A percentile compares a stretch with the other conserved stretches of the same genome.
Conservation (phyloP, 371 early-diverging fungal species). For the Mortierella sp. region DNA sequence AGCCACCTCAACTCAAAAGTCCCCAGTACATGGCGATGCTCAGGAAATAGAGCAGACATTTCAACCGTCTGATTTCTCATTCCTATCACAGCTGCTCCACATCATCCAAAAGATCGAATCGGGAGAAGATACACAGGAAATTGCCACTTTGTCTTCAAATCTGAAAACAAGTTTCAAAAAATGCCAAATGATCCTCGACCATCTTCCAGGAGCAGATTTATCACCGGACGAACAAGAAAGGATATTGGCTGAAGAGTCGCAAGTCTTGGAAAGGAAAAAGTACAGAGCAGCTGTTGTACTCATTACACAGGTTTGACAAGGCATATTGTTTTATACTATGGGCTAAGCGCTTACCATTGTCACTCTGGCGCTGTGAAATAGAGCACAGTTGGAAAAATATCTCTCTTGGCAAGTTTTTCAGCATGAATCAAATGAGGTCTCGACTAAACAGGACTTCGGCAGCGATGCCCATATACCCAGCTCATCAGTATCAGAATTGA, state of each 20-base stretch:
- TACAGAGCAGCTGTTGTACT: constrained; percentile 7
- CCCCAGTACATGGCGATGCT: background rate
- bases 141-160: constrained; percentile 44
- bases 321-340: background rate
- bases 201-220: constrained; percentile 55
- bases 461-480: background rate
- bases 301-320: background rate
- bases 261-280: constrained; percentile 44
- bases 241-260: constrained; percentile 38
- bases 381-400: constrained; percentile 16
- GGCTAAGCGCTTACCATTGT: constrained; percentile 3
- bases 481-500: background rate
- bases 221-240: constrained; percentile 53
- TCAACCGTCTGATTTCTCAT: constrained; percentile 56
- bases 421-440: background rate
- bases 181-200: constrained; percentile 56
- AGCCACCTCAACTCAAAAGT: constrained; percentile 11
- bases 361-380: constrained; percentile 4
- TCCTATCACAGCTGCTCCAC: constrained; percentile 45
- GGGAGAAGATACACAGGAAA: constrained; percentile 52
- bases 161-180: constrained; percentile 54
- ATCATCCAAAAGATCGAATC: constrained; percentile 47
- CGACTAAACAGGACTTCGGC: constrained; percentile 6
- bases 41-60: constrained; percentile 40
- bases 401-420: constrained; percentile 26